Conservation (phyloP, 2,329 filamentous ascomycete species). For the Pezicula neosporulosa region DNA sequence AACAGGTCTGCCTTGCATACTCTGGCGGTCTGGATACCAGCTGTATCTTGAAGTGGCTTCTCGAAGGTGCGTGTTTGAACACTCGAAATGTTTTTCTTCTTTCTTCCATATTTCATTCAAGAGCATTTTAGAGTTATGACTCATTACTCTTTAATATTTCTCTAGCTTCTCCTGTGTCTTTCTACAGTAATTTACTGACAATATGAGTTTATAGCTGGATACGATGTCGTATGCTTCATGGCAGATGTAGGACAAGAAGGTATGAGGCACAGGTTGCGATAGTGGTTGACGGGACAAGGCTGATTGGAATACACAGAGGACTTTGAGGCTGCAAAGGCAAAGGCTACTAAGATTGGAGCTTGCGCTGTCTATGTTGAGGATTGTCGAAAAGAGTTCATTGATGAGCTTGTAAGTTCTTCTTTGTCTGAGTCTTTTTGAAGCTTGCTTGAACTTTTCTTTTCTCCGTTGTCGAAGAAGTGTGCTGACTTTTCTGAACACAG, state of each 20-base stretch:
- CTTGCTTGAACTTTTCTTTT: background rate
- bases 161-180: too few relatives aligned
- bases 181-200: too few relatives aligned
- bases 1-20: constrained; percentile 38
- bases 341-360: constrained; percentile 51
- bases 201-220: constrained; percentile 26
- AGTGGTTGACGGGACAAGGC: constrained; percentile 1
- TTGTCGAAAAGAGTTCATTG: constrained; percentile 72
- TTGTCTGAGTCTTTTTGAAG: constrained; percentile 45
- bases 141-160: too few relatives aligned
- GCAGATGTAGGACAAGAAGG: constrained; percentile 70
- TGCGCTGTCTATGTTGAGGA: constrained; percentile 46
- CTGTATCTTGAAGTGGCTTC: constrained; percentile 41
- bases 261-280: constrained; percentile 13
- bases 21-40: constrained; percentile 42
- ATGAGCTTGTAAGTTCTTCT: constrained; percentile 50
- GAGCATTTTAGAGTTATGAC: too few relatives aligned
- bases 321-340: constrained; percentile 68
- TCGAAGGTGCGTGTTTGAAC: constrained; percentile 32
- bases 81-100: too few relatives aligned
- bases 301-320: constrained; percentile 48
- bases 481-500: background rate
- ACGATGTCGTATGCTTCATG: constrained; percentile 47
- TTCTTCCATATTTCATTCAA: too few relatives aligned
- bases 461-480: background rate